These are phyloP conservation scores for Fraxinus greggii DNA, from an alignment of 305 asterid genomes.

Conservation along the genomic window DNA sequence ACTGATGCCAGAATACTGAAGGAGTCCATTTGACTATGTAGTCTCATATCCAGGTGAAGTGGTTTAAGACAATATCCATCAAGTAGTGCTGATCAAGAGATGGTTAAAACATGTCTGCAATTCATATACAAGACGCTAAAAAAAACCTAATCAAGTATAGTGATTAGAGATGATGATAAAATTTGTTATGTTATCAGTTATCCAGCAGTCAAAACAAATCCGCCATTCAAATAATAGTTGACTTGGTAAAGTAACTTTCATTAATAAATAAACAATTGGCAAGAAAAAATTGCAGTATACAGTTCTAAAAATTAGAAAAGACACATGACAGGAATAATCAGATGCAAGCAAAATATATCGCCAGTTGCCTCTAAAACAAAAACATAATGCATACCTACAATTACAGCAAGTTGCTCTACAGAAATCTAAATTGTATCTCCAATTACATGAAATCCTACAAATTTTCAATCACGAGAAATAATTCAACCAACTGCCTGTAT, in stretches of 20 bases:
- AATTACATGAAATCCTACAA: neutral
- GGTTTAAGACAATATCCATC: constrained; percentile 52
- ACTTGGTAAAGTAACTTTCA: neutral
- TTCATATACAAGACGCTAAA: constrained; percentile 53
- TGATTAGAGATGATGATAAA: constrained; percentile 35
- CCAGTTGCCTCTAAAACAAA: neutral
- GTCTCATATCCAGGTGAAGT: constrained; percentile 48
- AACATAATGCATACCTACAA: neutral
- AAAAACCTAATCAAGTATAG: constrained; percentile 47
- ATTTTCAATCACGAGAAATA: neutral
- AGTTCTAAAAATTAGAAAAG: neutral
- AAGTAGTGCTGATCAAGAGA: constrained; percentile 53
- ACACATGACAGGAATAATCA: neutral
- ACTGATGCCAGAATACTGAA: constrained; percentile 8
- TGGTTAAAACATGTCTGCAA: constrained; percentile 54
- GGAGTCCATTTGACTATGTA: constrained; percentile 25
- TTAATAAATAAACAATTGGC: neutral
- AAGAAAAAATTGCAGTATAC: neutral
- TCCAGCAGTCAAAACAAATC: constrained; percentile 7
- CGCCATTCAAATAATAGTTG: neutral
- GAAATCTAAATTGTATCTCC: neutral
- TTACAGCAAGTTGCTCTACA: neutral
- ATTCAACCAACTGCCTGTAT: neutral
- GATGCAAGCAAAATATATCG: neutral
- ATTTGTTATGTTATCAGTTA: constrained; percentile 20